phyloP scores from a whole-genome alignment of 768 basidiomycete genomes.

The Boletus tomentosulus region DNA sequence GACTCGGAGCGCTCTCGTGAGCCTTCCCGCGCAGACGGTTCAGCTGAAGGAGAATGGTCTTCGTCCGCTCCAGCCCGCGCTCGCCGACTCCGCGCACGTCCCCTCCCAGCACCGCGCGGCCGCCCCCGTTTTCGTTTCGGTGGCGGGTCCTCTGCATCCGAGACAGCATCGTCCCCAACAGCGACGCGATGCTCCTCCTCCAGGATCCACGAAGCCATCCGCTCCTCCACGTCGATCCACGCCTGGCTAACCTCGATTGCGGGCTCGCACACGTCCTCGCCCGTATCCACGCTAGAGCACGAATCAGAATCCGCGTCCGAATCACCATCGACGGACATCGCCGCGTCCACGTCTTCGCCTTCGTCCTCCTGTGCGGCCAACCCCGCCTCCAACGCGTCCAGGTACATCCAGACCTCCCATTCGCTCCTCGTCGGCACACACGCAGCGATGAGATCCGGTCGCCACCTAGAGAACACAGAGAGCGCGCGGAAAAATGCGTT shows the following conservation, averaged over 20 bases:
- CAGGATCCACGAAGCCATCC: slow-evolving; percentile 25
- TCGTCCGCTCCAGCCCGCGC: background rate
- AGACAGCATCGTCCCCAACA: background rate
- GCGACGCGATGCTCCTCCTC: slow-evolving; percentile 10
- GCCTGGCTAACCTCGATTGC: slow-evolving; percentile 36
- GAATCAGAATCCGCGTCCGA: background rate
- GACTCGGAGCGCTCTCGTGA: background rate
- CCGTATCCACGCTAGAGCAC: background rate
- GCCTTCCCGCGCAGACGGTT: background rate
- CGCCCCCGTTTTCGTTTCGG: slow-evolving; percentile 14
- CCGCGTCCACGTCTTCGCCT: slow-evolving; percentile 2
- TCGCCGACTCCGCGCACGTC: background rate
- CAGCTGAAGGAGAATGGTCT: background rate
- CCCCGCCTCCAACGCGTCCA: slow-evolving; percentile 45
- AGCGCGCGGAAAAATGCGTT: slow-evolving; percentile 69
- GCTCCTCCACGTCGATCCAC: slow-evolving; percentile 34
- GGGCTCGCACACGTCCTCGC: slow-evolving; percentile 14
- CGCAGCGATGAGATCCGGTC: slow-evolving; percentile 73
- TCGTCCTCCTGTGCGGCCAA: slow-evolving; percentile 15
- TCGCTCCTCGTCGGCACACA: slow-evolving; percentile 62
- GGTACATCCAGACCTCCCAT: slow-evolving; percentile 64
- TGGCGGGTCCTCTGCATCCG: background rate
- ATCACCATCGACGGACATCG: background rate
- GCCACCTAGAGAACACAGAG: slow-evolving; percentile 58
- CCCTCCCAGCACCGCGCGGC: background rate